Conservation (phyloP, 75 land plant species). For the Isoetes taiwanensis region DNA sequence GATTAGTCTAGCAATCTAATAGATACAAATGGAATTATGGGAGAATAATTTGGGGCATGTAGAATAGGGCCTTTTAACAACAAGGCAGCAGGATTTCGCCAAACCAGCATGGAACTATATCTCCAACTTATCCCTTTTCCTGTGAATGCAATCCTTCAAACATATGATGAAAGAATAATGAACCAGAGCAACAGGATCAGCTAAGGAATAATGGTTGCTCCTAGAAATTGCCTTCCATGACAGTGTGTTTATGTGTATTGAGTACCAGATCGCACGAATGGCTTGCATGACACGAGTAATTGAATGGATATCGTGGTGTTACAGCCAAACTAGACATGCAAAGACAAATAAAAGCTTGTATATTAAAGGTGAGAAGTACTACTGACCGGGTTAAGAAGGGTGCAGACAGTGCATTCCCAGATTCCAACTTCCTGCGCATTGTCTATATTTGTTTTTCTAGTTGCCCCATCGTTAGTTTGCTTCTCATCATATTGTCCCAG, state of each 20-base stretch:
- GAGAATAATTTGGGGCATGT: background rate
- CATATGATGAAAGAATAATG: too few species aligned
- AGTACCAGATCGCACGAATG: background rate
- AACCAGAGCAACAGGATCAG: too few species aligned
- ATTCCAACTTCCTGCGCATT: slow-evolving; percentile 3
- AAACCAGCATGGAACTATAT: too few species aligned
- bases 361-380: background rate
- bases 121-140: too few species aligned
- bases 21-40: background rate
- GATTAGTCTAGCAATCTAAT: background rate
- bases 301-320: background rate
- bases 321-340: background rate
- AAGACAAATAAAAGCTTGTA: background rate
- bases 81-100: too few species aligned
- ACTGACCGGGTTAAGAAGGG: slow-evolving; percentile 65
- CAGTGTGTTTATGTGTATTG: background rate
- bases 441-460: background rate
- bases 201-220: too few species aligned
- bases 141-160: too few species aligned
- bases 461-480: slow-evolving; percentile 2
- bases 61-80: background rate
- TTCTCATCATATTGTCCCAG: background rate
- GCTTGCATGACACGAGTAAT: background rate
- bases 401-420: slow-evolving; percentile 71
- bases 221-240: background rate